Percentiles rank a stretch among this genome's conserved stretches.
phyloP scores from a whole-genome alignment of 2,329 filamentous ascomycete species.

The Fusarium tricinctum region DNA sequence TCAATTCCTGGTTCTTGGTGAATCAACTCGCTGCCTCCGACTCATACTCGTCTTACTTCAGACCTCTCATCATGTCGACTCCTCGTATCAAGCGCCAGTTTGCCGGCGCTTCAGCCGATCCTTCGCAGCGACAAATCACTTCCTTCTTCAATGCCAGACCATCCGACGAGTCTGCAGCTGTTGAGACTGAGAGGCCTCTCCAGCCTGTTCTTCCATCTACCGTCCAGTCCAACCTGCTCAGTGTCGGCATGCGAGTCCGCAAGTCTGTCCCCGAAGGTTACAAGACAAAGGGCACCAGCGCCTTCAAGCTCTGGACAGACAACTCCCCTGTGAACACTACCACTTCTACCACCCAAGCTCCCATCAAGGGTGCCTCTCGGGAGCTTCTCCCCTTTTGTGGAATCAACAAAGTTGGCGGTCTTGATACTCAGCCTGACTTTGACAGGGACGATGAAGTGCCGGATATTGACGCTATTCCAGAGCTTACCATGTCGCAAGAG shows the following conservation, averaged over 20 bases:
- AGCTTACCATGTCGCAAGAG: slow-evolving; percentile 69
- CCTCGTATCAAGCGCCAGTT: slow-evolving; percentile 73
- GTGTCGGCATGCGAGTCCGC: slow-evolving; percentile 92
- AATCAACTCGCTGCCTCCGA: background rate
- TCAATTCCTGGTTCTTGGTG: slow-evolving; percentile 1
- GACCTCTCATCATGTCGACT: slow-evolving; percentile 60
- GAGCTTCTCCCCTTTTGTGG: slow-evolving; percentile 87
- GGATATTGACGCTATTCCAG: slow-evolving; percentile 59
- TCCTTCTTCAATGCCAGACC: slow-evolving; percentile 68
- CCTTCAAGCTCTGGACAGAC: slow-evolving; percentile 66
- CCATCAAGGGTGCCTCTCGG: slow-evolving; percentile 55
- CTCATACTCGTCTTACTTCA: background rate
- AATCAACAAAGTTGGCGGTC: slow-evolving; percentile 79
- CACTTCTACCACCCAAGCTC: slow-evolving; percentile 16
- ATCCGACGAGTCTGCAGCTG: slow-evolving; percentile 49
- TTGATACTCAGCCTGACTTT: slow-evolving; percentile 69
- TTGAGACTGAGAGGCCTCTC: slow-evolving; percentile 44
- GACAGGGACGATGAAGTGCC: slow-evolving; percentile 50
- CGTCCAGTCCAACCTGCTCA: slow-evolving; percentile 86
- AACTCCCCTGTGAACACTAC: slow-evolving; percentile 43
- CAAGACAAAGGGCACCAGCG: slow-evolving; percentile 74
- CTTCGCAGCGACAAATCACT: slow-evolving; percentile 73
- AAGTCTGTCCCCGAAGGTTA: slow-evolving; percentile 96
- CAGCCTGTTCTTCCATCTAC: slow-evolving; percentile 70
- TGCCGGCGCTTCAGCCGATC: slow-evolving; percentile 70